Base-by-base conservation (phyloP, 495 filamentous ascomycete species). In the Glarea lozoyensis region DNA sequence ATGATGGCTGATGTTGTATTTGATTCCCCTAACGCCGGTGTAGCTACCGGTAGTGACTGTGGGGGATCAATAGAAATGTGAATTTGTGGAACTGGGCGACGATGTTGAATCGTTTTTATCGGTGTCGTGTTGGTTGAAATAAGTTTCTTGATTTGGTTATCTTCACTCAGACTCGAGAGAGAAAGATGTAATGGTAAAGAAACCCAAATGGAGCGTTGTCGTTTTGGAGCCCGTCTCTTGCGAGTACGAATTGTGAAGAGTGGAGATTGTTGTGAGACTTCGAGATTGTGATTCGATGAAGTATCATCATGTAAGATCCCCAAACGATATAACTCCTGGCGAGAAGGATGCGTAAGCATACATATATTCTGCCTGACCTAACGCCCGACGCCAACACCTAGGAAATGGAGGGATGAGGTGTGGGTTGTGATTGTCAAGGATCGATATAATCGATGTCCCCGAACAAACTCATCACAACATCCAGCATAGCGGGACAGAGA, bases 371-470 rank as follows among this genome's bases (percentile, higher is more conserved):
- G 24, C 35, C 43, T 47, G 33, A n/a, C 18, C 42, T 15, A 37
- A 49, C 42, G 37, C 45, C 50, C 10, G 24, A 21, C 24, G 27
- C 2, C 29, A 31, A 21, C 23, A 31, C 31, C 19, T 41, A 34
- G 18, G 15, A 42, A 41, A 46, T 40, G 21, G 42, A 42, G 17
- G 34, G 24, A 27, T 23, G 42, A 4, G 23, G 24, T 18, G 34
- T 42, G 21, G 51, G 38, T 49, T 32, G 21, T 32, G 43, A 7
- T 37, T 32, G 19, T 46, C 37, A 58, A 37, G 55, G 55, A 50
- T 58, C 55, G 37, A 48, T 48, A 31, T 58, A 58, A 32, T 58
- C 55, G 52, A 58, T 52, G 33, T 47, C 55, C 13, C 55, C 55
- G 18, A 52, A 58, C 15, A 58, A 46, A 11, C 11, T 19, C 6